Evolutionary conservation across 225 moss, liverwort and hornwort species (phyloP), one percentile per base, ranked within the genome.

Genomic region (Physcomitrium patens): DNA sequence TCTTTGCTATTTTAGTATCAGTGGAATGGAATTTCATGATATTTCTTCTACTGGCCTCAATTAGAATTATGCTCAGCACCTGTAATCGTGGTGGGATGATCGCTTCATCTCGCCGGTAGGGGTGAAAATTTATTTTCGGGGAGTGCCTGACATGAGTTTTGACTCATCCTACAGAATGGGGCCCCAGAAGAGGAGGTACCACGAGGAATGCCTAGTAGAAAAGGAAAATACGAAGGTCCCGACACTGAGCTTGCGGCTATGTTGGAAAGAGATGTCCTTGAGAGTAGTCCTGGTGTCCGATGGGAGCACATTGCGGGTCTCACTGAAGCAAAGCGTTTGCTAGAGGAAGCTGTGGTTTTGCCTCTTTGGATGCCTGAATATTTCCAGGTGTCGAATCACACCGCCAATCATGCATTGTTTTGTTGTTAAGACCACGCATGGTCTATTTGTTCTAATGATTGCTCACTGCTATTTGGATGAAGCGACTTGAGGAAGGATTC

Each of bases 351-450:
- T 63, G 99, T 99, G 60, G 99, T 99, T 62, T 67, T 99, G 65
- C 99, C 99, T 26, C 86, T 99, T 57, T 95, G 95, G 99, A 99
- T 99, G 99, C 99, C 99, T 13, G 99, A 99, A 70, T 99, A 99
- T 78, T 99, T 99, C 75, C 93, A 99, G 94, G 96, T 92, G 28
- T 23, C n/a, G 22, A 13, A 69, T 65, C 76, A 42, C 61, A 37
- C 49, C 50, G 37, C 10, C 8, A 3, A n/a, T 27, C 16, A 60
- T 45, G 37, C 42, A 76, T 52, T 50, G 15, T 27, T 24, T 1
- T 27, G 17, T 9, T 51, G 49, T 49, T 42, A 15, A 46, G 52
- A 19, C 23, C 55, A 12, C 7, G 13, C 24, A 9, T 4, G n/a
- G 22, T 18, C 24, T 26, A 10, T 58, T 41, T 0, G 31, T 37